Percentiles rank a stretch among this genome's conserved stretches.
Evolutionary conservation across 805 yeast species (phyloP).

Genomic region (Pichia occidentalis): DNA sequence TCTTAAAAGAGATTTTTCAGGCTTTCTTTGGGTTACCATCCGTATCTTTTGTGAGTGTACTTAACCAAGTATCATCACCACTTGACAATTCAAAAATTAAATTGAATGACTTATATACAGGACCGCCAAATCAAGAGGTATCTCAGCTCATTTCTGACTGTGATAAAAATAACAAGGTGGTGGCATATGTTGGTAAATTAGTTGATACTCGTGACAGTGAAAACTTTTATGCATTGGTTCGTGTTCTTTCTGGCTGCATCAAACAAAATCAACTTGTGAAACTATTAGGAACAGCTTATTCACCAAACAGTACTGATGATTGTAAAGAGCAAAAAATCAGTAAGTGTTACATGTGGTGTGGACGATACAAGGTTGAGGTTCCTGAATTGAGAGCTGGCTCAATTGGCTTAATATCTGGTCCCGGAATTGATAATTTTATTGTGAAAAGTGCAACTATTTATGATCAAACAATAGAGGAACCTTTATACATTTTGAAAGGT

Average conservation of each 20-base stretch:
- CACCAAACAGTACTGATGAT: constrained; percentile 49
- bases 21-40: constrained; percentile 46
- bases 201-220: constrained; percentile 48
- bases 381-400: constrained; percentile 45
- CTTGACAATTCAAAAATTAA: constrained; percentile 25
- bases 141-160: constrained; percentile 24
- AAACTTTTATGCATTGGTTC: constrained; percentile 49
- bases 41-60: constrained; percentile 47
- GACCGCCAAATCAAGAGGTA: constrained; percentile 18
- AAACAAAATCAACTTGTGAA: constrained; percentile 40
- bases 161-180: constrained; percentile 35
- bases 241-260: constrained; percentile 58
- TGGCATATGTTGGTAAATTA: constrained; percentile 54
- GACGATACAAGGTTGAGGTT: constrained; percentile 58
- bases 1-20: constrained; percentile 49
- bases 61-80: constrained; percentile 36
- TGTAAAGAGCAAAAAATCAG: constrained; percentile 34
- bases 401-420: constrained; percentile 61
- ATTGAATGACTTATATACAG: constrained; percentile 24
- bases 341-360: constrained; percentile 52
- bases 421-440: constrained; percentile 42
- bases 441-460: constrained; percentile 57
- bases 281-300: constrained; percentile 50
- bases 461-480: constrained; percentile 22
- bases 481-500: constrained; percentile 32